A percentile compares a stretch with the other conserved stretches of the same genome.
Conservation (phyloP, 768 basidiomycete genomes). For the Dacryopinax primogenitus region DNA sequence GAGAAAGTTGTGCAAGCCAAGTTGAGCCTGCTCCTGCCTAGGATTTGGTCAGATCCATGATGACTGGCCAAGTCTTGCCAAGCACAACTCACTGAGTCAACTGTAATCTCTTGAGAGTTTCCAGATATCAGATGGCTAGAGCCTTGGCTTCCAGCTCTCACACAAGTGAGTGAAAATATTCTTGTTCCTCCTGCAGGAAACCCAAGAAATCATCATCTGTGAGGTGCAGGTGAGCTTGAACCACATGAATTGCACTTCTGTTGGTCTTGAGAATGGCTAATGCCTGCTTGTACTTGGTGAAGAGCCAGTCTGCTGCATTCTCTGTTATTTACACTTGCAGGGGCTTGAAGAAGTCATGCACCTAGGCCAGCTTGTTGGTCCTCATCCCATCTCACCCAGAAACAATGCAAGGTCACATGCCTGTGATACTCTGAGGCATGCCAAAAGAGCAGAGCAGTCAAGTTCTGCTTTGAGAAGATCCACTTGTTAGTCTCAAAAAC, state of each 20-base stretch:
- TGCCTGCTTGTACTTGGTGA: conserved; percentile 24
- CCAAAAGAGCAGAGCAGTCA: conserved; percentile 13
- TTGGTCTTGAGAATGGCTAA: conserved; percentile 16
- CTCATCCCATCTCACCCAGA: neutral
- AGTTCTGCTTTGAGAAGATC: conserved; percentile 6
- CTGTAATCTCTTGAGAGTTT: neutral
- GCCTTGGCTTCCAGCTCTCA: neutral
- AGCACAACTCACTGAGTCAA: neutral
- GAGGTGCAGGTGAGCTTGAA: neutral
- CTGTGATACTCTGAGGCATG: conserved; percentile 18
- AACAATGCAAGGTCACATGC: neutral
- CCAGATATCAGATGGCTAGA: neutral
- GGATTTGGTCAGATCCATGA: neutral
- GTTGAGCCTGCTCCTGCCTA: neutral
- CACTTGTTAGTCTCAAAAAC: neutral
- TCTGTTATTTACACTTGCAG: neutral
- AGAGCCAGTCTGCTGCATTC: conserved; percentile 16
- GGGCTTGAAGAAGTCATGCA: neutral
- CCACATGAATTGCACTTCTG: neutral
- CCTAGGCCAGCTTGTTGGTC: neutral
- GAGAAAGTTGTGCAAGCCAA: neutral
- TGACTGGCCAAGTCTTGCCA: neutral
- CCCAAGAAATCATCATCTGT: neutral
- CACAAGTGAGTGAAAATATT: neutral
- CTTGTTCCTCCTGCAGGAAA: neutral